phyloP scores from a whole-genome alignment of 306 rosid species.

The Astragalus glycyphyllos region DNA sequence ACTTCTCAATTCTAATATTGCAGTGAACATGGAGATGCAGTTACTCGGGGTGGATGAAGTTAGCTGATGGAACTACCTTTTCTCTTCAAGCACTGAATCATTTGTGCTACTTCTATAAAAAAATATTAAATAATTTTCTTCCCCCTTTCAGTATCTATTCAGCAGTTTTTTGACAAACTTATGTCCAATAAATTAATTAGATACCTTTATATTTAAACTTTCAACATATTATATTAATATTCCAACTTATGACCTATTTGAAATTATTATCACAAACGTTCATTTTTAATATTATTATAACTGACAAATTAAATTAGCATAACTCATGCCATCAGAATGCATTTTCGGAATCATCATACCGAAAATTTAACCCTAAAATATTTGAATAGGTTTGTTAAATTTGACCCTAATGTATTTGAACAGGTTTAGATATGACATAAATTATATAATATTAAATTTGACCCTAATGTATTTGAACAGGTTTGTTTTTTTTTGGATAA shows the following conservation, averaged over 20 bases:
- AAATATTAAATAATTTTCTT: not conserved
- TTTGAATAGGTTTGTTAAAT: not conserved
- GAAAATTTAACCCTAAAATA: not conserved
- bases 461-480: too few species aligned
- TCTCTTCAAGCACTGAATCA: not conserved
- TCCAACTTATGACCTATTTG: too few species aligned
- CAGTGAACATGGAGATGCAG: slow-evolving; percentile 13
- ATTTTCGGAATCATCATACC: not conserved
- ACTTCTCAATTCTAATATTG: not conserved
- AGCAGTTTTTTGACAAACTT: slow-evolving; percentile 6
- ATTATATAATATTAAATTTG: too few species aligned
- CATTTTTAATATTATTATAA: too few species aligned
- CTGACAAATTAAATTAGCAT: not conserved
- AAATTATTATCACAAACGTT: too few species aligned
- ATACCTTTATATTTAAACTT: not conserved
- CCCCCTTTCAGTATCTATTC: not conserved
- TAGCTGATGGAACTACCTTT: not conserved
- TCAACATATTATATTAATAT: not conserved
- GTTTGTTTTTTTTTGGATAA: too few species aligned
- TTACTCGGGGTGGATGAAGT: not conserved
- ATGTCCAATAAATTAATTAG: not conserved
- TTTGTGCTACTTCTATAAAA: not conserved
- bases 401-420: not conserved
- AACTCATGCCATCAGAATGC: not conserved
- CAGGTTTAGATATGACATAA: too few species aligned